Conservation (phyloP, 805 yeast species). For the Ogataea kodamae region DNA sequence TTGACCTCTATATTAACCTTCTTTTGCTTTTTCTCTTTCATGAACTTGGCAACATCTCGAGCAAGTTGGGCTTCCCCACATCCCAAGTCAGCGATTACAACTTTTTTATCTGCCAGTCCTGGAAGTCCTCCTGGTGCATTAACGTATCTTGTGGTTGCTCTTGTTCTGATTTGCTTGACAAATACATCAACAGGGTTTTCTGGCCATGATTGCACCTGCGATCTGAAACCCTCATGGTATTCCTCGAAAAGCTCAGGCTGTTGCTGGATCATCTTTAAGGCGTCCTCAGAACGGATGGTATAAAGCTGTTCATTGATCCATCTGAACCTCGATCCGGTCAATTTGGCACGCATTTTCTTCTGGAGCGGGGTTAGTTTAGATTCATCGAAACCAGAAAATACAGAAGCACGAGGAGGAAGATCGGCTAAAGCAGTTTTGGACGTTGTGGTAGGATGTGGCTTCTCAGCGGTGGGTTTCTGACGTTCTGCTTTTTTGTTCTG, state of each 20-base stretch:
- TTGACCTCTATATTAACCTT: constrained; percentile 62
- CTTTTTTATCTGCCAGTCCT: constrained; percentile 53
- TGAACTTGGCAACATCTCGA: constrained; percentile 53
- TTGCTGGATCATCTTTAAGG: constrained; percentile 63
- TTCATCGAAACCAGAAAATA: constrained; percentile 27
- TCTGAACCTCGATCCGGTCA: constrained; percentile 92
- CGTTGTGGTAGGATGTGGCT: background rate
- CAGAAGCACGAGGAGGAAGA: background rate
- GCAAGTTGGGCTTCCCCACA: constrained; percentile 96
- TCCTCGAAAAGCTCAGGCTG: constrained; percentile 92
- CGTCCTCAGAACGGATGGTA: constrained; percentile 76
- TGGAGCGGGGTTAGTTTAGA: constrained; percentile 86
- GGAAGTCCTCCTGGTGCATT: constrained; percentile 97
- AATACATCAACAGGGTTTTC: constrained; percentile 96
- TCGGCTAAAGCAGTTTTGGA: background rate
- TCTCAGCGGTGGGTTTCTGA: constrained; percentile 2
- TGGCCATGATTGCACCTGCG: constrained; percentile 97
- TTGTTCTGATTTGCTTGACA: constrained; percentile 61
- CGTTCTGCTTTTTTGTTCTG: constrained; percentile 8
- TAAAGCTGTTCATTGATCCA: constrained; percentile 99
- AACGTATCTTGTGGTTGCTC: constrained; percentile 57
- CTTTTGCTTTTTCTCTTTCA: constrained; percentile 31
- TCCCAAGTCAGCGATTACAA: constrained; percentile 96
- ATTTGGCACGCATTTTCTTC: constrained; percentile 91
- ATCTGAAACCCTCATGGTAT: constrained; percentile 91